Base-by-base conservation (phyloP, 306 rosid species). In the Canavalia gladiata region DNA sequence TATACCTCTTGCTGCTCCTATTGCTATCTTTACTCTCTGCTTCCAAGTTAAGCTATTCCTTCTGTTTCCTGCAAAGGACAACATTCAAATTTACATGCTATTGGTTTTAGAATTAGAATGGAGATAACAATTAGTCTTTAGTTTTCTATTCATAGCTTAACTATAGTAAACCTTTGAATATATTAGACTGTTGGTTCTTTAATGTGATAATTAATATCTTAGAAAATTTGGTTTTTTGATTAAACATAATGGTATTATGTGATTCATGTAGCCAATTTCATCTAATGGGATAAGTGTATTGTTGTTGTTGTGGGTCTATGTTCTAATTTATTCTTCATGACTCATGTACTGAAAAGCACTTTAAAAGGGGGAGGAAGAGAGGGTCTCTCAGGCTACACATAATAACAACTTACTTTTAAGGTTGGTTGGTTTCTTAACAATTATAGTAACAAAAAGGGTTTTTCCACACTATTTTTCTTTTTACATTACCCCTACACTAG, bases 1-100 rank as follows among this genome's bases (percentile, higher is more conserved):
- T 31, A 29, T 72, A 90, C 98, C 95, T 89, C 84, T 90, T 13
- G 97, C 97, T 64, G 93, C 94, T 87, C 97, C 97, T 64, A 91
- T 91, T 75, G 97, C 94, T 80, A 94, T 84, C 8, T 81, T 90
- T 43, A 90, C 85, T 84, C 98, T 87, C 68, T 91, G 94, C 87
- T 87, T 91, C 98, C 97, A 92, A 74, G 86, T 88, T 81, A 94
- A 86, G 91, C 88, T 86, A 43, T 76, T 81, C 82, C 84, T 88
- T 81, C 55, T 78, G 30, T 76, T 92, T 52, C 92, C 97, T 92
- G 60, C 34, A 63, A 54, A 72, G 9, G 28, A 1, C 55, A 73
- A 74, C 7, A 45, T 39, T 29, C 45, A 37, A 71, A 10, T 31
- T 35, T 55, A 28, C 37, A 35, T 4, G 39, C 10, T 69, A 12